phyloP scores from a whole-genome alignment of 805 yeast genomes.

The Yamadazyma scolyti region DNA sequence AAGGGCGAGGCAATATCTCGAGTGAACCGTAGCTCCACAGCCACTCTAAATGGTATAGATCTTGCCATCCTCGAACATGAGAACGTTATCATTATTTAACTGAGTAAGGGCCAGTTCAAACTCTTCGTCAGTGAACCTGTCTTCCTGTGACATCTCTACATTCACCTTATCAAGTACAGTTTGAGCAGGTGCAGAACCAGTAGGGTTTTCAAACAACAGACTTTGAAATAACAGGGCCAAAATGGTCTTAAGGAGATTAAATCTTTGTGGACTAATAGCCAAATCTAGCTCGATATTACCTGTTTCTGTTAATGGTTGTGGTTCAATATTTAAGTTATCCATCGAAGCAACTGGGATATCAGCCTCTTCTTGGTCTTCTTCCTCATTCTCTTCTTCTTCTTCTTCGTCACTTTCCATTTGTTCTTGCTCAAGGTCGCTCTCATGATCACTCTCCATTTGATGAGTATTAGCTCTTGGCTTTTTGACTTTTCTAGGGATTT shows the following conservation, averaged over 20 bases:
- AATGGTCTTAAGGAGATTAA: constrained; percentile 22
- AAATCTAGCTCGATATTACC: constrained; percentile 11
- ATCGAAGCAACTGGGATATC: constrained; percentile 7
- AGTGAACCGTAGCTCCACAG: too few relatives aligned
- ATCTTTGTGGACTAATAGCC: constrained; percentile 30
- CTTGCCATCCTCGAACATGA: constrained; percentile 37
- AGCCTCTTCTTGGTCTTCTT: constrained; percentile 11
- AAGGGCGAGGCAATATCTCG: too few relatives aligned
- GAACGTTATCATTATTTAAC: constrained; percentile 34
- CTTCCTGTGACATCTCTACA: constrained; percentile 37
- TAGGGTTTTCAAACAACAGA: constrained; percentile 28
- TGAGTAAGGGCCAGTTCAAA: constrained; percentile 26
- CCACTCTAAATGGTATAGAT: constrained; percentile 29
- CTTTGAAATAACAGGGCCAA: constrained; percentile 31
- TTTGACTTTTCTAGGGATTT: constrained; percentile 46
- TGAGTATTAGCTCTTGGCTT: constrained; percentile 25
- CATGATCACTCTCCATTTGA: constrained; percentile 30
- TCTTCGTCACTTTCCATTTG: constrained; percentile 16
- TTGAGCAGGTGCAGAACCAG: constrained; percentile 29
- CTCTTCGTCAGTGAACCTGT: constrained; percentile 27
- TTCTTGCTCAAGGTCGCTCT: constrained; percentile 21
- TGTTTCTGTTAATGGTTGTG: constrained; percentile 23
- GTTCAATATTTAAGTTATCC: neutral
- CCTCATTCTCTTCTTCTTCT: constrained; percentile 16
- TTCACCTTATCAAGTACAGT: constrained; percentile 30